A percentile compares a stretch with the other conserved stretches of the same genome.
phyloP scores from a whole-genome alignment of 2,329 filamentous ascomycete species.

The Fusarium sp. region DNA sequence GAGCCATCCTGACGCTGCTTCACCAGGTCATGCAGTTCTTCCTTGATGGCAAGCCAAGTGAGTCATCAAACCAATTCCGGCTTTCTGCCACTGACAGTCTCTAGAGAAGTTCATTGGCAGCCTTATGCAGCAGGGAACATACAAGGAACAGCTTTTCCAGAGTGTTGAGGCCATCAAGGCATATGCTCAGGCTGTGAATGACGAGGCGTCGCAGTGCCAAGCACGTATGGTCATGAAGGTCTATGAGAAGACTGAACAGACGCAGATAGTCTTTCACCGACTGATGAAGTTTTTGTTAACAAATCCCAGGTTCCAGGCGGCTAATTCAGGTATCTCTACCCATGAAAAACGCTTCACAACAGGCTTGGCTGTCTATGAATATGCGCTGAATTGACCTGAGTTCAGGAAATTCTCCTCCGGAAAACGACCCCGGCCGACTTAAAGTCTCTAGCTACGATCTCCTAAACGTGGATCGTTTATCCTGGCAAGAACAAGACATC shows the following conservation, averaged over 20 bases:
- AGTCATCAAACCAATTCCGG: fast-evolving
- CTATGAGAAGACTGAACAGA: not conserved
- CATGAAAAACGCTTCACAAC: not conserved
- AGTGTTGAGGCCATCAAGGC: not conserved
- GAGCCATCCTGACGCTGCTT: not conserved
- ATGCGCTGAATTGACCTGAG: not conserved
- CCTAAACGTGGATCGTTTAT: not conserved
- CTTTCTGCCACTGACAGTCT: not conserved
- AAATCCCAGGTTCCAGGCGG: not conserved
- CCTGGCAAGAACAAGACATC: not conserved
- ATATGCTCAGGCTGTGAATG: not conserved
- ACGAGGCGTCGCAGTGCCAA: not conserved
- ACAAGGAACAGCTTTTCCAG: not conserved
- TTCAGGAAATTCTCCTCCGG: not conserved
- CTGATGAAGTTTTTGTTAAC: not conserved
- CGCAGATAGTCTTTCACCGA: not conserved
- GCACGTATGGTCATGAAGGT: not conserved
- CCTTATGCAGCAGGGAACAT: not conserved
- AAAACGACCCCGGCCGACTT: not conserved
- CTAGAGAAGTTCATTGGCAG: not conserved
- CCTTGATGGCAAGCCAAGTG: not conserved
- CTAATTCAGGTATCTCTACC: not conserved
- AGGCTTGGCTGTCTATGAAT: not conserved
- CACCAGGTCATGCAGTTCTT: not conserved
- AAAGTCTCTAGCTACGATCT: not conserved